Evolutionary conservation across 78 protist species (phyloP).

Genomic region (Pelomyxa schiedti): DNA sequence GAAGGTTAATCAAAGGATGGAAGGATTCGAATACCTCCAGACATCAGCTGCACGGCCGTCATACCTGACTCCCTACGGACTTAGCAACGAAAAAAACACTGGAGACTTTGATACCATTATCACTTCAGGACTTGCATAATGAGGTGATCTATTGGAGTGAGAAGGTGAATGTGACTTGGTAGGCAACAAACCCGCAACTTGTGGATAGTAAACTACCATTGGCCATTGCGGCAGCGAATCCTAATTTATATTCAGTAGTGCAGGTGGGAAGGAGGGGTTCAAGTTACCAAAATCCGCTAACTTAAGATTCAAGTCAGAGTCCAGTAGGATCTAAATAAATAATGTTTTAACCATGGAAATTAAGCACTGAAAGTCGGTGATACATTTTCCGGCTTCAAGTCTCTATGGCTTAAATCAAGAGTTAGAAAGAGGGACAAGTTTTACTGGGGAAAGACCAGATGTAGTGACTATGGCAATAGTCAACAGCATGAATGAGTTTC

Average conservation of each 20-base stretch:
- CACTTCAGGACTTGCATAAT: conserved; percentile 81
- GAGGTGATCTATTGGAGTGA: conserved; percentile 82
- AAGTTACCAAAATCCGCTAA: conserved; percentile 93
- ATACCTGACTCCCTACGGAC: conserved; percentile 39
- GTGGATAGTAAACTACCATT: conserved; percentile 35
- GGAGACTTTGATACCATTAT: conserved; percentile 8
- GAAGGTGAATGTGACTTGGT: too few species aligned
- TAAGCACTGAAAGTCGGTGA: too few species aligned
- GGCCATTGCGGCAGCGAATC: conserved; percentile 59
- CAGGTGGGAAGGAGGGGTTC: background rate
- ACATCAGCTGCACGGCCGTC: conserved; percentile 66
- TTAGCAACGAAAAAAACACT: background rate
- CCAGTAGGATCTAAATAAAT: too few species aligned
- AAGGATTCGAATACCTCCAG: too few species aligned
- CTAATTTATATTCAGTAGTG: conserved; percentile 61
- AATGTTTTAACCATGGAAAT: too few species aligned
- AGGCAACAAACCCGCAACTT: too few species aligned
- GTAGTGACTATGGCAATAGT: conserved; percentile 68
- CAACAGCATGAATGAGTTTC: conserved; percentile 69
- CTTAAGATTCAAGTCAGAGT: conserved; percentile 46
- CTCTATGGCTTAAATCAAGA: conserved; percentile 77
- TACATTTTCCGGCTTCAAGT: conserved; percentile 98
- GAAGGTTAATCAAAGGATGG: too few species aligned
- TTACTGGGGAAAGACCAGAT: conserved; percentile 14
- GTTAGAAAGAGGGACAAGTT: background rate